Conservation (phyloP, 805 yeast genomes). For the Sugiyamaella valdiviana region DNA sequence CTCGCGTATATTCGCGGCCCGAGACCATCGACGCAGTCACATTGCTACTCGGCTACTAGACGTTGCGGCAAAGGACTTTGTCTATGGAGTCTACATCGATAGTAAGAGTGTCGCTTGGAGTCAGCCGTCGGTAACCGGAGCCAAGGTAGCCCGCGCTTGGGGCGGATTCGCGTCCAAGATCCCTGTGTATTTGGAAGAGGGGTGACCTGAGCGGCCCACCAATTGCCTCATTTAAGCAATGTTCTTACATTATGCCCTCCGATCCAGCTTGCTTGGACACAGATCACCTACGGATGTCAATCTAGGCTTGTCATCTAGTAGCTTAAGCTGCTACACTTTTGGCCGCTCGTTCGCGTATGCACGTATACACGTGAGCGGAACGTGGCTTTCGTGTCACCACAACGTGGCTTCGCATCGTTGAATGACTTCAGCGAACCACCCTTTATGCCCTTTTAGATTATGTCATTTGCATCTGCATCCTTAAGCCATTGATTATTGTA, state of each 20-base stretch:
- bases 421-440: too few relatives aligned
- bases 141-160: constrained; percentile 38
- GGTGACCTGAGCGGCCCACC: neutral
- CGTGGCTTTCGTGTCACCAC: too few relatives aligned
- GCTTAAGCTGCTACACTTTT: too few relatives aligned
- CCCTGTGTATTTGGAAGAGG: neutral
- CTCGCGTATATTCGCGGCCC: constrained; percentile 36
- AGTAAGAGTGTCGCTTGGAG: constrained; percentile 46
- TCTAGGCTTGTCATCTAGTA: neutral
- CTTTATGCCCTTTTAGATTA: too few relatives aligned
- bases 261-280: neutral
- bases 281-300: neutral
- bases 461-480: too few relatives aligned
- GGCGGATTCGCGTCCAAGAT: neutral
- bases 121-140: constrained; percentile 54
- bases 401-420: too few relatives aligned
- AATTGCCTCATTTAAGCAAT: neutral
- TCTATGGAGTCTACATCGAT: constrained; percentile 41
- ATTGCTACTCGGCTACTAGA: constrained; percentile 39
- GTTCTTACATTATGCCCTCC: neutral
- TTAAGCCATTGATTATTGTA: too few relatives aligned
- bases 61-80: constrained; percentile 33
- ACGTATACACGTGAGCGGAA: too few relatives aligned
- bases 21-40: constrained; percentile 39
- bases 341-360: too few relatives aligned